phyloP scores from a whole-genome alignment of 345 rosid genomes.

The Sapria himalayana region DNA sequence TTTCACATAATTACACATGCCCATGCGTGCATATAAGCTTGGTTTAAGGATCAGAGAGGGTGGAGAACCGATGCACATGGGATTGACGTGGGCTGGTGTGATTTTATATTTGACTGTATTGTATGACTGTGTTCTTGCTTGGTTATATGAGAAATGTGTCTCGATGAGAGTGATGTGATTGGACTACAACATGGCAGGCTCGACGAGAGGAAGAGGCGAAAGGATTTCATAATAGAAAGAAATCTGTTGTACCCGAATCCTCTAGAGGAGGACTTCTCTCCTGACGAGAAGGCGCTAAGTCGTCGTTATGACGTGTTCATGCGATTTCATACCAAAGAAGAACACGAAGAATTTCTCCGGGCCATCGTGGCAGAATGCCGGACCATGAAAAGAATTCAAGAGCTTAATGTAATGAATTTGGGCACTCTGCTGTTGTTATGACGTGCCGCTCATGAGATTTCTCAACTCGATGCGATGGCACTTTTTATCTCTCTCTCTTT shows the following conservation, averaged over 20 bases:
- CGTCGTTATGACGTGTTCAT: conserved; percentile 64
- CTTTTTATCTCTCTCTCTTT: conserved; percentile 5
- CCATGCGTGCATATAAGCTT: too few relatives aligned
- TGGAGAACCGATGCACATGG: too few relatives aligned
- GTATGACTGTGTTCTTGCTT: too few relatives aligned
- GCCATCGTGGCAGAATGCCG: conserved; percentile 54
- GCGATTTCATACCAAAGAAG: conserved; percentile 89
- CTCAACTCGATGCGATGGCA: background rate
- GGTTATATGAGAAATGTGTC: too few relatives aligned
- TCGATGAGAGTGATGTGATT: too few relatives aligned
- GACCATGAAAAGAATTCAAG: conserved; percentile 47
- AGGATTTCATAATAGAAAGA: conserved; percentile 80
- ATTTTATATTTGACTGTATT: too few relatives aligned
- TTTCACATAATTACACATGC: too few relatives aligned
- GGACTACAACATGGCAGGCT: too few relatives aligned
- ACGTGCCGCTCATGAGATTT: too few relatives aligned
- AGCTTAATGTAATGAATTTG: conserved; percentile 15
- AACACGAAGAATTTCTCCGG: conserved; percentile 65
- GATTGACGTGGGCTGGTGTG: too few relatives aligned
- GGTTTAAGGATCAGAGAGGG: too few relatives aligned
- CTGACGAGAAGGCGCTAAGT: conserved; percentile 61
- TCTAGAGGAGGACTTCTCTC: conserved; percentile 51
- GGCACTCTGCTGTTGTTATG: background rate
- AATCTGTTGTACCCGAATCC: conserved; percentile 51
- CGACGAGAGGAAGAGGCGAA: conserved; percentile 84